Conservation (phyloP, 2,329 filamentous ascomycete genomes). For the Ophiognomonia clavigignenti-juglandacearum region DNA sequence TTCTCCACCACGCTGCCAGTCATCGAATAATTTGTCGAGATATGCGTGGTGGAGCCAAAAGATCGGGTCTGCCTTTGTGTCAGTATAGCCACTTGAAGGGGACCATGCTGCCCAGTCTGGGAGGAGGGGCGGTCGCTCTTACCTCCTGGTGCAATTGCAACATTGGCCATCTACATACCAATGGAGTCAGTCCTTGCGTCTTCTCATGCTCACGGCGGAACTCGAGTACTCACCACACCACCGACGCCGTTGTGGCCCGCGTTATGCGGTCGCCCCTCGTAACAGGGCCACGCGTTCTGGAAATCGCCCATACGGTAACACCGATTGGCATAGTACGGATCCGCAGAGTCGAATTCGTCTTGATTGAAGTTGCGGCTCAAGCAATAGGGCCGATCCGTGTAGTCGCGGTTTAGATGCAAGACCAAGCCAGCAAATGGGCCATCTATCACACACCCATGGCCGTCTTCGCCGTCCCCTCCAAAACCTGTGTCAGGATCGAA, state of each 20-base stretch:
- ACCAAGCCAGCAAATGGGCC: constrained; percentile 30
- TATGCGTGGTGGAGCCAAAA: constrained; percentile 27
- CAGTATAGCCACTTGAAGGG: constrained; percentile 7
- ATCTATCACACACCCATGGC: constrained; percentile 24
- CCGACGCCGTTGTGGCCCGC: constrained; percentile 21
- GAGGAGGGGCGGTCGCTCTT: not conserved
- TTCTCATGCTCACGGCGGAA: not conserved
- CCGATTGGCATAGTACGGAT: not conserved
- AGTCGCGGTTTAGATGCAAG: constrained; percentile 18
- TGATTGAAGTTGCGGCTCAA: constrained; percentile 1
- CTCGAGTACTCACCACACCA: constrained; percentile 8
- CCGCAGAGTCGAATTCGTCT: not conserved
- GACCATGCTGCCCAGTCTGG: constrained; percentile 3
- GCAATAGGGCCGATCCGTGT: not conserved
- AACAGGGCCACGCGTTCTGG: constrained; percentile 20
- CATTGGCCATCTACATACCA: not conserved
- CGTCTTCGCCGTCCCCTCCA: constrained; percentile 25
- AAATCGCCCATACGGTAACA: constrained; percentile 11
- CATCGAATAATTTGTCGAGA: constrained; percentile 24
- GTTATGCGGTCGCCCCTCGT: constrained; percentile 19
- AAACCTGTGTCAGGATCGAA: constrained; percentile 27
- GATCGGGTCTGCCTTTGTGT: constrained; percentile 29
- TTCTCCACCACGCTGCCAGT: constrained; percentile 22
- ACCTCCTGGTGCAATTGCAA: not conserved
- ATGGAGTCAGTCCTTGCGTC: not conserved